Base-by-base conservation (phyloP, 768 basidiomycete species). In the Rhodotorula paludigena region DNA sequence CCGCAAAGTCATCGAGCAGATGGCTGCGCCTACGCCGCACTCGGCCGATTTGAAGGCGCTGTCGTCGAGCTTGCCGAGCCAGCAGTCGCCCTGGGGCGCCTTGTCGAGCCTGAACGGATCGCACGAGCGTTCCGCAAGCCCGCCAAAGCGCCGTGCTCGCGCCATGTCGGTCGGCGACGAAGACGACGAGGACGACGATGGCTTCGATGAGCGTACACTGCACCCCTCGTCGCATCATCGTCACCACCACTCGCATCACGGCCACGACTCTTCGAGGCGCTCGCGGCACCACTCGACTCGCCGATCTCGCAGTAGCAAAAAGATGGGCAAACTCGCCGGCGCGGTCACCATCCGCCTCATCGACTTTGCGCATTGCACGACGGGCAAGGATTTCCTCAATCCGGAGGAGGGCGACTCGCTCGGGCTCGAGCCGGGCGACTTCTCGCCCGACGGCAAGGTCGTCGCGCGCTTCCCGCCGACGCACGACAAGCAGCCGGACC, bases 291-390 rank as follows among this genome's bases (percentile, higher is more conserved):
- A 59, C 35, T 23, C 35, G 38, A 64, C 57, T 28, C 63, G 63
- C 84, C 87, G 25, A 85, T 57, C 57, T n/a, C 55, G 88, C 72
- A 89, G 88, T 74, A 90, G 88, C 72, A 90, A 88, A 74, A 90
- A 92, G 77, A 84, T 84, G 60, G 85, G 86, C 64, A 88, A 87
- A 76, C 82, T 90, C 32, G 60, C 63, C 25, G 96, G 96, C 39
- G 94, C 96, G 77, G 85, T 98, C 66, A 91, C 90, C 76, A 89
- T 99, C 69, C 90, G 93, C 42, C 86, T 99, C 58, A 96, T 99
- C 62, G 96, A 99, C 79, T 99, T 99, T 80, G 96, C 94, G 20
- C 94, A 97, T 77, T 97, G 96, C 58, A 97, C 92, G 15, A 97
- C 93, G 3, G 96, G 96, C 20, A 83, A 83, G 32, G 96, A 99